Evolutionary conservation across 169 alveolate species (phyloP).

Genomic region (Eimeria tenella): DNA sequence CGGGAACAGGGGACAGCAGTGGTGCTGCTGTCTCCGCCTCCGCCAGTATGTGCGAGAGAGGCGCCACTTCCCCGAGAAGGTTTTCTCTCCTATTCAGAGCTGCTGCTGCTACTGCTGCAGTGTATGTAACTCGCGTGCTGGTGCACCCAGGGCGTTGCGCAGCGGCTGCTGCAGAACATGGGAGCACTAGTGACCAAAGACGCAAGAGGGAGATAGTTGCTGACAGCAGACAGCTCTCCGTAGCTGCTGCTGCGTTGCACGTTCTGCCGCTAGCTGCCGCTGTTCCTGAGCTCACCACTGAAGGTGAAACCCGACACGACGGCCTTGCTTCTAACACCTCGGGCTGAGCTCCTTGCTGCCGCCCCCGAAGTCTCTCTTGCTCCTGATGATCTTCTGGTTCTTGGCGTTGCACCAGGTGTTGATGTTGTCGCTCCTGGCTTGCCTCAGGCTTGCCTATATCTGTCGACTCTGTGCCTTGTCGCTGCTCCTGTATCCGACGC

Average conservation of each 20-base stretch:
- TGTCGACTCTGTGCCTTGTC: background rate
- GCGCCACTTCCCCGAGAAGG: background rate
- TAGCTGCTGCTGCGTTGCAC: slow-evolving; percentile 35
- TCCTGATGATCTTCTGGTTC: background rate
- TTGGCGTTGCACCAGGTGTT: background rate
- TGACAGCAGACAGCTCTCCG: slow-evolving; percentile 19
- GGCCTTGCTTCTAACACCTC: background rate
- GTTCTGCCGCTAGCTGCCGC: slow-evolving; percentile 12
- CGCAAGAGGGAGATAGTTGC: slow-evolving; percentile 31
- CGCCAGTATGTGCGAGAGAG: background rate
- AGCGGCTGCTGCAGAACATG: slow-evolving; percentile 45
- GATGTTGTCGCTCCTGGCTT: background rate
- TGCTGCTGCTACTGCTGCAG: slow-evolving; percentile 65
- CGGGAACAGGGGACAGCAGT: slow-evolving; percentile 63
- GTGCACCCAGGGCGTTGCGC: background rate
- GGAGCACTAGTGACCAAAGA: slow-evolving; percentile 46
- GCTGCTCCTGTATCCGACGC: slow-evolving; percentile 42
- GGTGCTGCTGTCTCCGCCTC: slow-evolving; percentile 59
- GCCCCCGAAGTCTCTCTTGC: background rate
- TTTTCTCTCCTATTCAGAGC: slow-evolving; percentile 14
- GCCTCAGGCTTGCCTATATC: background rate
- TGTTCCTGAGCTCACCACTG: background rate
- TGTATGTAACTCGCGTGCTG: slow-evolving; percentile 21
- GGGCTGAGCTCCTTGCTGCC: background rate
- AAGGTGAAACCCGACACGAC: background rate